These are phyloP conservation scores for Boletellus emodensis DNA, from an alignment of 768 basidiomycete genomes.

Conservation along the genomic window DNA sequence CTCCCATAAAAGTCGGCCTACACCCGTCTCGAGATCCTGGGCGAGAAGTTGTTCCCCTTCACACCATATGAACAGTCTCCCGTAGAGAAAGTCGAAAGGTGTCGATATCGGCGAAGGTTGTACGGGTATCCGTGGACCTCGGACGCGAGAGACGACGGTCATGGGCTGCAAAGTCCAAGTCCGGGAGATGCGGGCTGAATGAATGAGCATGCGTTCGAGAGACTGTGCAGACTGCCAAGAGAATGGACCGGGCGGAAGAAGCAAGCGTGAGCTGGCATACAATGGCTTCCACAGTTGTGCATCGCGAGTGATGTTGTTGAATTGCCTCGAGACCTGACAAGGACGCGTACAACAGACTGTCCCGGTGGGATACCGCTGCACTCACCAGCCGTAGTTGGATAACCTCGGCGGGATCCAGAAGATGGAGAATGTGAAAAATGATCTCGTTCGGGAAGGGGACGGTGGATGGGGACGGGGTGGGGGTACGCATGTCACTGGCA, in stretches of 20 bases:
- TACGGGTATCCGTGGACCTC: constrained; percentile 14
- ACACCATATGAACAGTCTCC: constrained; percentile 21
- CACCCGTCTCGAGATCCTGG: constrained; percentile 19
- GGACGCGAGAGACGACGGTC: constrained; percentile 5
- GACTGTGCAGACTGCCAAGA: constrained; percentile 17
- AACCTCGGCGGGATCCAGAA: constrained; percentile 14
- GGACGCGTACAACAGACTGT: neutral
- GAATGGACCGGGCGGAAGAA: constrained; percentile 23
- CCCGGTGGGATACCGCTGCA: neutral
- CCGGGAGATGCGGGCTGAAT: constrained; percentile 16
- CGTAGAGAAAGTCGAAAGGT: constrained; percentile 22
- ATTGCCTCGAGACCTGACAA: constrained; percentile 18
- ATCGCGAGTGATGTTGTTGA: constrained; percentile 14
- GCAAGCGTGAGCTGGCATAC: constrained; percentile 13
- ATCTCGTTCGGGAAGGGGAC: constrained; percentile 17
- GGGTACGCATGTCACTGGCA: constrained; percentile 7
- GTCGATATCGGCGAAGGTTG: constrained; percentile 14
- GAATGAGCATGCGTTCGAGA: constrained; percentile 16
- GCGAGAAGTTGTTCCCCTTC: constrained; percentile 18
- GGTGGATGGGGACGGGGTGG: neutral
- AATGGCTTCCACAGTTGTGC: constrained; percentile 16
- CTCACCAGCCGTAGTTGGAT: constrained; percentile 17
- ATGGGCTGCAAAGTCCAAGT: constrained; percentile 20
- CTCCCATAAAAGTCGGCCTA: constrained; percentile 18
- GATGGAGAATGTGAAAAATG: constrained; percentile 11